Conservation (phyloP, 2,329 filamentous ascomycete species). For the Gremmenia infestans region DNA sequence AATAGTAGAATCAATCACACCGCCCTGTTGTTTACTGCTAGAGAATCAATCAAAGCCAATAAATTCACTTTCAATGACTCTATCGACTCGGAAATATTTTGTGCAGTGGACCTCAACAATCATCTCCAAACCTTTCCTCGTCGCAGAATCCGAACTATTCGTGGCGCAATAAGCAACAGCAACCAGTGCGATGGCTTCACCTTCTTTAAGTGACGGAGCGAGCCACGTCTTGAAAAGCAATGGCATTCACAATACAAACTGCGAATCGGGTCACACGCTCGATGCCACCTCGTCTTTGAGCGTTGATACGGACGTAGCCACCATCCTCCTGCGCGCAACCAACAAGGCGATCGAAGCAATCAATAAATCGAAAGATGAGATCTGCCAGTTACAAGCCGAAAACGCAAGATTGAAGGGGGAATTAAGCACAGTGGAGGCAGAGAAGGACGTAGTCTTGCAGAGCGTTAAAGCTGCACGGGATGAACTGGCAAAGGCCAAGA, state of each 20-base stretch:
- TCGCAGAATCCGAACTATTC: background rate
- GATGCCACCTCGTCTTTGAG: background rate
- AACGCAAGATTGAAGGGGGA: background rate
- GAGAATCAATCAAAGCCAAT: background rate
- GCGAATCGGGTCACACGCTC: background rate
- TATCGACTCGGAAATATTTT: background rate
- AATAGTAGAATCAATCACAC: background rate
- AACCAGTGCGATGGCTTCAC: background rate
- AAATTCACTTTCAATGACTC: background rate
- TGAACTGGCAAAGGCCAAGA: background rate
- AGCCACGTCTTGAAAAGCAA: background rate
- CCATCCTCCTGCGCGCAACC: too few species aligned
- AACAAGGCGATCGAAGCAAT: background rate
- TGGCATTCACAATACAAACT: background rate
- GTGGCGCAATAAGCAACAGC: background rate
- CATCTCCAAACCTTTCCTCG: background rate
- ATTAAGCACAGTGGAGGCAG: background rate
- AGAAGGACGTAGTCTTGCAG: background rate
- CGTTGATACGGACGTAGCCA: too few species aligned
- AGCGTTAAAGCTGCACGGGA: background rate
- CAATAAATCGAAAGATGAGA: background rate
- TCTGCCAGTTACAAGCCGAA: background rate
- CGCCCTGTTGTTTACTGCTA: background rate
- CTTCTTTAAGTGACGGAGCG: background rate
- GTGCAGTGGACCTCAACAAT: background rate